phyloP scores from a whole-genome alignment of 2,329 filamentous ascomycete genomes.

The Venturia effusa region DNA sequence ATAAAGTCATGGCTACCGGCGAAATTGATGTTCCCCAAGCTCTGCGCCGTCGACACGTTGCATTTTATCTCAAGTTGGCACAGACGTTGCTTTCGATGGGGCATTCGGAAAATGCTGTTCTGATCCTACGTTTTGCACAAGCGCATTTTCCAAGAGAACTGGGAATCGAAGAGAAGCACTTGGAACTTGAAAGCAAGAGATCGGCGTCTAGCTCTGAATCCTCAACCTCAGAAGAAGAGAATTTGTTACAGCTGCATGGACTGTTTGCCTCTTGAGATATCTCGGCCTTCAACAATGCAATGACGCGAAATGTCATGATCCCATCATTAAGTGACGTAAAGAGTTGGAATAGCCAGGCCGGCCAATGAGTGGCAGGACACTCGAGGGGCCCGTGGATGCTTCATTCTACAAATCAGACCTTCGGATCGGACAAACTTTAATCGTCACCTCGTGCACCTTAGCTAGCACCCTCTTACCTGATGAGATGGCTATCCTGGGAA shows the following conservation, averaged over 20 bases:
- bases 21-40: not conserved
- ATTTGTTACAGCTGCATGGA: constrained; percentile 1
- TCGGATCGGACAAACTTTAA: not conserved
- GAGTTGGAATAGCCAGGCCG: not conserved
- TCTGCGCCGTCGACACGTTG: not conserved
- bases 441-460: no score
- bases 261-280: not conserved
- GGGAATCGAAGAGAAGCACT: not conserved
- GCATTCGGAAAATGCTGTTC: not conserved
- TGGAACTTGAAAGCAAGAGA: not conserved
- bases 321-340: not conserved
- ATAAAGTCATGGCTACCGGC: not conserved
- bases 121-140: constrained; percentile 6
- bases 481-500: no score
- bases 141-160: constrained; percentile 4
- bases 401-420: not conserved
- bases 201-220: not conserved
- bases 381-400: not conserved
- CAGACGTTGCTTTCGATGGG: not conserved
- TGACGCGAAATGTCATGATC: not conserved
- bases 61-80: constrained; percentile 1
- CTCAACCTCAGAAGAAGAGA: not conserved
- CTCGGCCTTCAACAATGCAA: not conserved
- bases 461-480: no score
- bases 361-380: not conserved